phyloP scores from a whole-genome alignment of 176 grass and related monocot species.

The Hordeum marinum region DNA sequence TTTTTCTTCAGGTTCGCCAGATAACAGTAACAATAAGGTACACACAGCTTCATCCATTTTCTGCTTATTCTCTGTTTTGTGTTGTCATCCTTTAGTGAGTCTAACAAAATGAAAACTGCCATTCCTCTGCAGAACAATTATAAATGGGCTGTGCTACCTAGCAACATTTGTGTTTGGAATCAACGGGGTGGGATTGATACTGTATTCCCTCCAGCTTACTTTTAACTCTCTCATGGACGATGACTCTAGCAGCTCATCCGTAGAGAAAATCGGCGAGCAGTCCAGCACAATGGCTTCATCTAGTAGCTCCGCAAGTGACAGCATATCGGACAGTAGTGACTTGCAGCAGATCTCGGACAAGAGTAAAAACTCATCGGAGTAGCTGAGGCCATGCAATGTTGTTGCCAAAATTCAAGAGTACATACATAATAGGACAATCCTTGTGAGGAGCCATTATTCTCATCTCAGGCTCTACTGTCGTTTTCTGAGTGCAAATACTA shows the following conservation, averaged over 20 bases:
- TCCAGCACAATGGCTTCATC: constrained; percentile 34
- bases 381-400: constrained; percentile 7
- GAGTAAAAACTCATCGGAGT: constrained; percentile 51
- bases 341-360: constrained; percentile 51
- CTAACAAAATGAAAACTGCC: neutral
- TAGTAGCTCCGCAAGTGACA: constrained; percentile 34
- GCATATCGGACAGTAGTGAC: constrained; percentile 39
- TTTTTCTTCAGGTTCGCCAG: constrained; percentile 73
- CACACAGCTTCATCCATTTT: constrained; percentile 14
- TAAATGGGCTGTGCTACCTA: constrained; percentile 88
- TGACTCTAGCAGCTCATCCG: constrained; percentile 24
- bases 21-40: constrained; percentile 97
- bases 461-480: neutral
- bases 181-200: constrained; percentile 65
- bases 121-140: constrained; percentile 66
- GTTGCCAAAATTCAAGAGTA: neutral
- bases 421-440: neutral
- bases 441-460: neutral
- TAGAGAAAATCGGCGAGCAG: constrained; percentile 41
- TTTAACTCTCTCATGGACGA: constrained; percentile 50
- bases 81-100: neutral
- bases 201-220: constrained; percentile 77
- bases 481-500: neutral
- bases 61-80: neutral
- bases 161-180: constrained; percentile 93